These are phyloP conservation scores for Arabis hirsuta DNA, from an alignment of 345 rosid genomes.

Conservation along the genomic window DNA sequence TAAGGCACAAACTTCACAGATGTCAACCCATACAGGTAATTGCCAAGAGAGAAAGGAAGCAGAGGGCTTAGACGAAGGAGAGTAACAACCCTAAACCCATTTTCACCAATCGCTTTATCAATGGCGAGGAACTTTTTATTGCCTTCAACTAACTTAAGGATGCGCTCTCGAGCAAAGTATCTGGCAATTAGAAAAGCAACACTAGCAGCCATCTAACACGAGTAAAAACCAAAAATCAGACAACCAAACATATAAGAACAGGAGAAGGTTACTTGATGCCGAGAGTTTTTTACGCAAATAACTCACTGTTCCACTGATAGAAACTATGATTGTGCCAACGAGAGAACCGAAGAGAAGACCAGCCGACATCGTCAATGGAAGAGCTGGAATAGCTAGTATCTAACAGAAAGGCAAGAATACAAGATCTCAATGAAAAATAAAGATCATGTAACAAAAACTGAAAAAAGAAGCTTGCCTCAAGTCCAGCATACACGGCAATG, in stretches of 20 bases:
- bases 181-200: constrained; percentile 91
- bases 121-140: constrained; percentile 96
- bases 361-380: constrained; percentile 97
- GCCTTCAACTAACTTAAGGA: constrained; percentile 92
- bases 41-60: constrained; percentile 96
- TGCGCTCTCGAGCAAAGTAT: constrained; percentile 95
- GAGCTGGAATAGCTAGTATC: constrained; percentile 96
- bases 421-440: not conserved
- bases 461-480: constrained; percentile 66
- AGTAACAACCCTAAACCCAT: constrained; percentile 91
- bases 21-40: constrained; percentile 91
- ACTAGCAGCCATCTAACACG: constrained; percentile 85
- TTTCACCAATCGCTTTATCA: constrained; percentile 96
- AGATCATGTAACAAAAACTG: not conserved
- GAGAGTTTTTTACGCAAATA: not conserved
- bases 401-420: constrained; percentile 33
- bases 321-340: constrained; percentile 89
- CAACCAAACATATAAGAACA: constrained; percentile 21
- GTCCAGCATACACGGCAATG: constrained; percentile 89
- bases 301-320: constrained; percentile 98
- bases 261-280: not conserved
- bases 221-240: constrained; percentile 34
- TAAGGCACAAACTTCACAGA: constrained; percentile 93
- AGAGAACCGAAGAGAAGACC: constrained; percentile 96
- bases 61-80: constrained; percentile 94